phyloP scores from a whole-genome alignment of 768 basidiomycete genomes.

The Pleurotus djamor region DNA sequence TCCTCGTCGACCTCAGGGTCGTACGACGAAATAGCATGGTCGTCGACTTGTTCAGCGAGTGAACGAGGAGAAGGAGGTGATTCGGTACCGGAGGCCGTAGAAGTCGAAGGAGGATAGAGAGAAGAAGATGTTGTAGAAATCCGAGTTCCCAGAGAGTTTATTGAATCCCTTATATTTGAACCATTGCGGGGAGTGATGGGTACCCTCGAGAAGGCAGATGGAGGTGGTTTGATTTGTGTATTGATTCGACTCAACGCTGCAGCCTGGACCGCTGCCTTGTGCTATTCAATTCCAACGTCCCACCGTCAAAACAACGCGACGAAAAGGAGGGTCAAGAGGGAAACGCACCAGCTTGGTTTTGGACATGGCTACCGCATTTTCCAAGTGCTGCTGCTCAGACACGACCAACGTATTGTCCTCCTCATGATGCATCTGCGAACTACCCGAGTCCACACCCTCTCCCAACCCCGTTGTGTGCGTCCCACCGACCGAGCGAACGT shows the following conservation, averaged over 20 bases:
- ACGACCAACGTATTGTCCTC: conserved; percentile 5
- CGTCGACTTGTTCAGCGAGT: conserved; percentile 37
- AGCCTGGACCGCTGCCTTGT: conserved; percentile 29
- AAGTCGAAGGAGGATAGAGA: conserved; percentile 73
- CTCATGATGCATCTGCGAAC: conserved; percentile 5
- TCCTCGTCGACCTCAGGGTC: conserved; percentile 44
- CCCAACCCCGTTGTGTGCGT: background rate
- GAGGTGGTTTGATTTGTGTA: conserved; percentile 26
- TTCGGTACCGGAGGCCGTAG: conserved; percentile 59
- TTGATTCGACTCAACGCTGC: conserved; percentile 10
- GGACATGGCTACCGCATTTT: conserved; percentile 14
- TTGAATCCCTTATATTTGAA: conserved; percentile 35
- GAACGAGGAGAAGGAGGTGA: conserved; percentile 66
- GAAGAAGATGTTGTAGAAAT: conserved; percentile 73
- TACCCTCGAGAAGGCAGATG: conserved; percentile 48
- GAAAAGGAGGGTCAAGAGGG: background rate
- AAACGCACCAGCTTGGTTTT: conserved; percentile 33
- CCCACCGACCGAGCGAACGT: background rate
- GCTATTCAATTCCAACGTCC: conserved; percentile 18
- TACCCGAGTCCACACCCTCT: conserved; percentile 2
- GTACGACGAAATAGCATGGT: conserved; percentile 44
- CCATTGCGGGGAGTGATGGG: conserved; percentile 34
- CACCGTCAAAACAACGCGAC: background rate
- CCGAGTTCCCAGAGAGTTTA: conserved; percentile 59
- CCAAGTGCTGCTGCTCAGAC: background rate